Evolutionary conservation across 2,329 filamentous ascomycete species (phyloP), one percentile per base, ranked within the genome.

Genomic region (Colletotrichum musae): DNA sequence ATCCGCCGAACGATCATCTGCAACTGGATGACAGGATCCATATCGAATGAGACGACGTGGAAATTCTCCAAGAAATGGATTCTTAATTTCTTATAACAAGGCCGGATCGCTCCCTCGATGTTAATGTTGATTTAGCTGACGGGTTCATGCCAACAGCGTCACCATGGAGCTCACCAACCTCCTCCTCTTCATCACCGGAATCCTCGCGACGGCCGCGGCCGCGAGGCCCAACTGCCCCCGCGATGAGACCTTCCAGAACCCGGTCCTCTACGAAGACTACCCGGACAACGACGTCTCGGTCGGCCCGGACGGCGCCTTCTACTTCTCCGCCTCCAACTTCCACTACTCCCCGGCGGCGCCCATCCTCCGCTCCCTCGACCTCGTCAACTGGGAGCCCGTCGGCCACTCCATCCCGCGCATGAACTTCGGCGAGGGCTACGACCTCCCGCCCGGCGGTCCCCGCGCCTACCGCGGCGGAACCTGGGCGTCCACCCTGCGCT

Each of bases 321-420:
- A 89, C 75, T 86, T 85, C 72, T 86, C 85, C 0, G 85, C 87
- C 1, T 89, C 87, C 1, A 88, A 82, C 6, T 87, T 89, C 73
- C 85, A 87, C 59, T 89, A 85, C 73, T 87, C 84, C 12, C 84
- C 88, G 0, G 88, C 87, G 10, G 88, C 87, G 0, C 87, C 88
- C 0, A 80, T 90, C 2, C 78, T 90, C 0, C 80, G 82, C 26
- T 89, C 87, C 0, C 83, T 84, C 58, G 86, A 90, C 73, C 81
- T 90, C 0, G 82, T 86, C 41, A 86, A 86, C 70, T 87, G 85
- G 85, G 81, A 86, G 18, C 73, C 78, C 4, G 75, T 85, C 24
- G 79, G 81, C 5, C 84, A 86, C 72, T 83, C 81, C 0, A 79
- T 87, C 5, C 84, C 84, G 0, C 73, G 73, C 2, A 77, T 87